Evolutionary conservation across 805 yeast species (phyloP).

Genomic region (Metschnikowia similis): DNA sequence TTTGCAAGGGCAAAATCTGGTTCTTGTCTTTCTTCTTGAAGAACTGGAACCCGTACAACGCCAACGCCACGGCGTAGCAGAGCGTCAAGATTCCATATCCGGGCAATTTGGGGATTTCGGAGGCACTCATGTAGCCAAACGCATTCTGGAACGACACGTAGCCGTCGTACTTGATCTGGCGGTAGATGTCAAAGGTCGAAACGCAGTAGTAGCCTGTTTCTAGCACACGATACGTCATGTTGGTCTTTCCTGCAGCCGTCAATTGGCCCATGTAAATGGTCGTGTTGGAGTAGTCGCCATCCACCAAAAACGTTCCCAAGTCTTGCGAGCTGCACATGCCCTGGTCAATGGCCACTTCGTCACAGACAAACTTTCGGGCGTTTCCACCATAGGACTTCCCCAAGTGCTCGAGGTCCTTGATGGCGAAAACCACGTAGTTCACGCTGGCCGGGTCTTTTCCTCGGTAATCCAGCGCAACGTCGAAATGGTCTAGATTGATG

Average conservation of each 20-base stretch:
- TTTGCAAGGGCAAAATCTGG: conserved; percentile 85
- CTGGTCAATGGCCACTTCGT: conserved; percentile 55
- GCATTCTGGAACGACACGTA: conserved; percentile 85
- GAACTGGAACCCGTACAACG: conserved; percentile 81
- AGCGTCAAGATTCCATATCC: conserved; percentile 83
- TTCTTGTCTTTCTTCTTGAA: conserved; percentile 69
- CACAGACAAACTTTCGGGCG: conserved; percentile 63
- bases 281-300: conserved; percentile 42
- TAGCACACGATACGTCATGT: conserved; percentile 58
- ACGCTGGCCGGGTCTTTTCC: conserved; percentile 30
- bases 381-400: conserved; percentile 40
- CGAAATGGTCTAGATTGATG: conserved; percentile 26
- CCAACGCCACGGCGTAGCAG: conserved; percentile 74
- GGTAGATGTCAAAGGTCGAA: conserved; percentile 53
- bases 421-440: conserved; percentile 77
- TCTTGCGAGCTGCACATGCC: conserved; percentile 50
- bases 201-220: conserved; percentile 92
- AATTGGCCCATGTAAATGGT: conserved; percentile 56
- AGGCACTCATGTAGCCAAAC: conserved; percentile 82
- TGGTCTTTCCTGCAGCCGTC: conserved; percentile 54
- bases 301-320: conserved; percentile 60
- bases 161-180: conserved; percentile 50
- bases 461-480: conserved; percentile 25
- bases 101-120: conserved; percentile 87
- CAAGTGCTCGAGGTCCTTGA: conserved; percentile 64